A percentile compares a stretch with the other conserved stretches of the same genome.
These are phyloP conservation scores for Fusarium sororula DNA, from an alignment of 2,329 filamentous ascomycete species.

Conservation along the genomic window DNA sequence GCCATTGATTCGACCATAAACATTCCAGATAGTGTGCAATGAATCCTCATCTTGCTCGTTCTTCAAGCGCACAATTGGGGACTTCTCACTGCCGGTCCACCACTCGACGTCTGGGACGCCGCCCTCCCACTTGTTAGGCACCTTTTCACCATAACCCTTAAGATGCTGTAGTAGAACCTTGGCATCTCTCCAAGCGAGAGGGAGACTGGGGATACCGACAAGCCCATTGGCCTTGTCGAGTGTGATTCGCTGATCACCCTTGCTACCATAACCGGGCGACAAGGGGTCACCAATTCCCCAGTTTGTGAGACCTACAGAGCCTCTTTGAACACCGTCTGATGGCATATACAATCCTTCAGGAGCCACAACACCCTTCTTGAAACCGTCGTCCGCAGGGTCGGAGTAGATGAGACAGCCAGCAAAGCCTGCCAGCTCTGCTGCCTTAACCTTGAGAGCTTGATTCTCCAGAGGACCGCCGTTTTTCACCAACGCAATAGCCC, in stretches of 20 bases:
- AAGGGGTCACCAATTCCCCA: constrained; percentile 92
- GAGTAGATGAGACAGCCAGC: constrained; percentile 91
- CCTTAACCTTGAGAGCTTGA: constrained; percentile 84
- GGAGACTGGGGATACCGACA: constrained; percentile 86
- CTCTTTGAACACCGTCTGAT: constrained; percentile 82
- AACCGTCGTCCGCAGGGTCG: constrained; percentile 87
- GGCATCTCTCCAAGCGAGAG: constrained; percentile 89
- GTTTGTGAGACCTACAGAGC: constrained; percentile 80
- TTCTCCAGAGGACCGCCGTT: constrained; percentile 80
- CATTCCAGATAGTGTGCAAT: constrained; percentile 89
- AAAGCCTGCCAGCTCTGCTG: constrained; percentile 86
- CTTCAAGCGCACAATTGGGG: constrained; percentile 81
- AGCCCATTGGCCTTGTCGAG: constrained; percentile 77
- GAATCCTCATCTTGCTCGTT: constrained; percentile 88
- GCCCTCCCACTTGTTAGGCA: constrained; percentile 77
- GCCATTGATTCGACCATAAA: constrained; percentile 85
- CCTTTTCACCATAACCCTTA: constrained; percentile 75
- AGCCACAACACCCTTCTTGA: constrained; percentile 74
- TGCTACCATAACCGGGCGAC: constrained; percentile 86
- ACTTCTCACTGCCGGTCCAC: constrained; percentile 82
- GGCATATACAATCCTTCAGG: constrained; percentile 85
- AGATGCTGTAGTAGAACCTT: constrained; percentile 80
- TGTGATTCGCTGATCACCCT: constrained; percentile 70
- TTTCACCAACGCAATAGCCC: constrained; percentile 84
- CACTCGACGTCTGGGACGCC: constrained; percentile 82